Percentiles rank a stretch among this genome's conserved stretches.
Conservation (phyloP, 2,329 filamentous ascomycete genomes). For the Pseudogymnoascus sp. region DNA sequence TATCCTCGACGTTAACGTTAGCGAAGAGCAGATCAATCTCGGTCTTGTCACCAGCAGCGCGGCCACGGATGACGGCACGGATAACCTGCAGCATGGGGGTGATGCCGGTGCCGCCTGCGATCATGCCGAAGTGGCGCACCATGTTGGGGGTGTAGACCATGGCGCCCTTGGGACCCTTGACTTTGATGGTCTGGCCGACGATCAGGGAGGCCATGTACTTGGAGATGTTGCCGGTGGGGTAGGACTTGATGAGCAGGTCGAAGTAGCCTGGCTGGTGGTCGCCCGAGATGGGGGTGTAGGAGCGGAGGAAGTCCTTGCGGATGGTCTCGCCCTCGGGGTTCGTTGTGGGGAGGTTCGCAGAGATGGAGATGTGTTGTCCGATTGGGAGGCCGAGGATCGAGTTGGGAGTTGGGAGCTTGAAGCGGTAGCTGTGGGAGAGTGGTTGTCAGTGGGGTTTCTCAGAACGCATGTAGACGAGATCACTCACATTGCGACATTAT, state of each 20-base stretch:
- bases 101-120: conserved; percentile 94
- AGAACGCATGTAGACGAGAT: neutral
- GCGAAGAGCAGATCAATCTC: conserved; percentile 93
- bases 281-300: conserved; percentile 85
- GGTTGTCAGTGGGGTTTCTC: conserved; percentile 10
- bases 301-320: conserved; percentile 73
- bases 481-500: conserved; percentile 91
- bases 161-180: conserved; percentile 90
- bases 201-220: conserved; percentile 78
- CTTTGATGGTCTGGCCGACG: conserved; percentile 80
- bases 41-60: conserved; percentile 71
- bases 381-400: conserved; percentile 92
- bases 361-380: conserved; percentile 97
- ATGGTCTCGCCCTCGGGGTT: conserved; percentile 50
- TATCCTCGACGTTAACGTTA: conserved; percentile 89
- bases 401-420: conserved; percentile 67
- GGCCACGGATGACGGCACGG: conserved; percentile 77
- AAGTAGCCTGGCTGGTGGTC: conserved; percentile 87
- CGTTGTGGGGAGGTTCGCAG: conserved; percentile 56
- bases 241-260: conserved; percentile 96
- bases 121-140: conserved; percentile 94
- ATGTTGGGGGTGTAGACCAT: conserved; percentile 98
- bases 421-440: conserved; percentile 63
- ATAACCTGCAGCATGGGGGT: conserved; percentile 97
- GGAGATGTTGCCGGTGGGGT: conserved; percentile 95